Evolutionary conservation across 2,329 filamentous ascomycete species (phyloP), one percentile per base, ranked within the genome.

Genomic region (Pseudonectria buxi): DNA sequence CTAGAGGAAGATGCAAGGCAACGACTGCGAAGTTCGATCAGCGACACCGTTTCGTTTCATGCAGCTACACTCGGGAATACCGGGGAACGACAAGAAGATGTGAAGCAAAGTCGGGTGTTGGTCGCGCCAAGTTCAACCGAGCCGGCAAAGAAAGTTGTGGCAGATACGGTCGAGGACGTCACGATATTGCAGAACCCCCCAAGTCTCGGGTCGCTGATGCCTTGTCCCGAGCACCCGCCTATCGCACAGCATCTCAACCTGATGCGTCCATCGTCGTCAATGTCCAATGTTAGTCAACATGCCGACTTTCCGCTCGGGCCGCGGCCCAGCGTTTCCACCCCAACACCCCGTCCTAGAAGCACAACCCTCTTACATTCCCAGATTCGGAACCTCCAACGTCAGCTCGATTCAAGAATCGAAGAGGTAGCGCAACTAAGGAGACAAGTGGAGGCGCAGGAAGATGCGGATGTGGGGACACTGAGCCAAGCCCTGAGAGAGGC

Each of bases 361-460:
- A 55, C 57, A 3, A 61, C 59, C 2, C 40, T 61, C 4, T 55
- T 76, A 4, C 65, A 75, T 45, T 53, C 57, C 0, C 72, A 74
- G 44, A 67, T 77, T 11, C 62, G 65, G 12, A 62, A 45, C 14
- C 61, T 81, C 7, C 69, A 72, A 44, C 58, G 56, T 3, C 67
- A 69, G 28, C 50, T 79, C 2, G 61, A 65, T 6, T 43, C 46
- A 7, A 68, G 65, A 33, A 60, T 52, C 1, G 71, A 76, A 34
- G 71, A 77, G 44, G 53, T 57, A 4, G 39, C 49, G 4, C 64
- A 69, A 11, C 52, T 76, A 14, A 62, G 59, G 13, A 60, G 65
- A 6, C 65, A 69, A 36, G 47, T 78, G 3, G 67, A 69, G 32
- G 55, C 67, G 12, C 59, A 64, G 28, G 58, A 63, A 27, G 59